Evolutionary conservation across 352 stramenopile species (phyloP).

Genomic region (Peronospora belbahrii): DNA sequence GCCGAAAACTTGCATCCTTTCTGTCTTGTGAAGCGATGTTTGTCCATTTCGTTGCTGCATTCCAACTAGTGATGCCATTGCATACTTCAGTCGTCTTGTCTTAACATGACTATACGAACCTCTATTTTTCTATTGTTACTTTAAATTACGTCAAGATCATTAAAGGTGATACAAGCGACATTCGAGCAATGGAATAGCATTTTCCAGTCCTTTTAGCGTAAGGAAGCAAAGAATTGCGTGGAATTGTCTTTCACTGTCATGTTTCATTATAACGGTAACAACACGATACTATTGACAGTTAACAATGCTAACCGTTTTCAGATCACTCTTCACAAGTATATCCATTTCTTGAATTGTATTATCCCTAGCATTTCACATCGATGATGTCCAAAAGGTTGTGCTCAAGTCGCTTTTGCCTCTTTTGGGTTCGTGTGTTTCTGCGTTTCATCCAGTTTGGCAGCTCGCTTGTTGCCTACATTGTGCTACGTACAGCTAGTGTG

Average conservation of each 20-base stretch:
- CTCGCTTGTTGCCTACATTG: constrained; percentile 47
- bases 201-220: background rate
- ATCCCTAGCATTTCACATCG: background rate
- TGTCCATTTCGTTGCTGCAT: too few species aligned
- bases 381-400: constrained; percentile 5
- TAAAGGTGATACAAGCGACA: too few species aligned
- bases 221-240: background rate
- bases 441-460: constrained; percentile 54
- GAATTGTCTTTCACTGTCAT: background rate
- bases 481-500: constrained; percentile 40
- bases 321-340: too few species aligned
- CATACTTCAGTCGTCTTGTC: too few species aligned
- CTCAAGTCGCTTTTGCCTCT: constrained; percentile 8
- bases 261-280: too few species aligned
- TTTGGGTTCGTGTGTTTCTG: constrained; percentile 36
- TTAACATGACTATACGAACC: too few species aligned
- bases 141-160: too few species aligned
- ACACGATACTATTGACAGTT: too few species aligned
- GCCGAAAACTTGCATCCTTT: too few species aligned
- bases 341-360: constrained; percentile 8
- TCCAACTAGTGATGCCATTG: too few species aligned
- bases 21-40: too few species aligned
- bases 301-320: background rate
- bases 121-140: background rate
- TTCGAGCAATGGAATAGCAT: background rate